A percentile compares a stretch with the other conserved stretches of the same genome.
Conservation (phyloP, 306 rosid species). For the Quillaja saponaria region DNA sequence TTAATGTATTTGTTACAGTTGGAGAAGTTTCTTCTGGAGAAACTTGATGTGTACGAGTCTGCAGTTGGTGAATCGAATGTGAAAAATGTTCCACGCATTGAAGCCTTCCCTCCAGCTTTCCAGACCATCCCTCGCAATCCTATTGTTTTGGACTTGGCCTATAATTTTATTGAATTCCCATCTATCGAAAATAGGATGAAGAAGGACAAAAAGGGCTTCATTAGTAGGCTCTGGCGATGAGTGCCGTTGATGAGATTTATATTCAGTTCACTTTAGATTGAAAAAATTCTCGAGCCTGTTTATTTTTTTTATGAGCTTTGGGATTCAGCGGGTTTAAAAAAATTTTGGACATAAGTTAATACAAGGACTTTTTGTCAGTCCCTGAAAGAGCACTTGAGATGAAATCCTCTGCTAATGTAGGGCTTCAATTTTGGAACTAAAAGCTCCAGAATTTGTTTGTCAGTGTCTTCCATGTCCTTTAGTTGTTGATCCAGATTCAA, state of each 20-base stretch:
- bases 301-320: too few relatives aligned
- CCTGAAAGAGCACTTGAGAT: too few relatives aligned
- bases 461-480: too few relatives aligned
- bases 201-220: conserved; percentile 52
- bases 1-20: conserved; percentile 33
- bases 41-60: conserved; percentile 52
- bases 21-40: conserved; percentile 51
- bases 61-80: conserved; percentile 54
- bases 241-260: conserved; percentile 10
- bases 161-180: conserved; percentile 48
- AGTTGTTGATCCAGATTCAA: too few relatives aligned
- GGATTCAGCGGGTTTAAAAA: too few relatives aligned
- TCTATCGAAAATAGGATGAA: conserved; percentile 46
- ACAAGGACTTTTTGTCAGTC: too few relatives aligned
- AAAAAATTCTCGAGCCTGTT: too few relatives aligned
- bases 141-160: conserved; percentile 58
- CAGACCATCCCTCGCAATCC: conserved; percentile 51
- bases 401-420: too few relatives aligned
- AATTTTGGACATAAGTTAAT: too few relatives aligned
- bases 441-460: too few relatives aligned
- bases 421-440: too few relatives aligned
- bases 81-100: conserved; percentile 47
- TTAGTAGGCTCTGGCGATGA: conserved; percentile 49
- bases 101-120: conserved; percentile 50
- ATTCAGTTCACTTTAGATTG: too few relatives aligned